These are phyloP conservation scores for Pseudogymnoascus sp. DNA, from an alignment of 2,329 filamentous ascomycete species.

Conservation along the genomic window DNA sequence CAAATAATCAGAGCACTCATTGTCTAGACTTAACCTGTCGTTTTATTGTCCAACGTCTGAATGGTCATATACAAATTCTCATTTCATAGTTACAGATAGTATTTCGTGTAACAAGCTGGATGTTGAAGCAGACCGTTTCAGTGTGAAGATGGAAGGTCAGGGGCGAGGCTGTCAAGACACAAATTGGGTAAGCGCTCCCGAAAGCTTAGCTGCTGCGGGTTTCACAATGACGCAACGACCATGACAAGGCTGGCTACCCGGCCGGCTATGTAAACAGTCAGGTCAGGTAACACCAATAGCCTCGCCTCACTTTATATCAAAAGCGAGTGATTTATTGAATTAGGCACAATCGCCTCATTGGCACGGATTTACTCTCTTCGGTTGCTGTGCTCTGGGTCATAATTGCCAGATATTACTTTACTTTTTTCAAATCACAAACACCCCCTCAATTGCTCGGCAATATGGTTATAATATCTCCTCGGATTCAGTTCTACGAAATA, in stretches of 20 bases:
- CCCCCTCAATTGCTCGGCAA: conserved; percentile 6
- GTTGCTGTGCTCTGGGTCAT: neutral
- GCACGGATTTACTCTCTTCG: neutral
- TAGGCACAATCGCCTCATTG: neutral
- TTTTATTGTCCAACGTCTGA: neutral
- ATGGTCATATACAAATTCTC: neutral
- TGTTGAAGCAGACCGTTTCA: neutral
- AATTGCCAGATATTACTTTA: neutral
- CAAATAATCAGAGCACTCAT: neutral
- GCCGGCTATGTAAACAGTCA: neutral
- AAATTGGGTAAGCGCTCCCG: conserved; percentile 6
- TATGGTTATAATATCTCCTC: conserved; percentile 47
- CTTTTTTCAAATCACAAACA: neutral
- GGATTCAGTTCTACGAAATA: conserved; percentile 60
- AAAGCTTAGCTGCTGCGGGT: neutral
- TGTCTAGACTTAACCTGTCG: neutral
- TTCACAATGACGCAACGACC: neutral
- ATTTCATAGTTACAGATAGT: neutral
- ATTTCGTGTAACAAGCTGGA: neutral
- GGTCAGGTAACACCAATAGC: neutral
- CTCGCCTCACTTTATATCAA: neutral
- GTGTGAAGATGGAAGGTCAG: neutral
- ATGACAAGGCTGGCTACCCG: neutral
- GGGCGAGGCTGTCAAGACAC: neutral
- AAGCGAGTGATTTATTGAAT: neutral